These are phyloP conservation scores for Apiospora aurea DNA, from an alignment of 2,329 filamentous ascomycete species.

Conservation along the genomic window DNA sequence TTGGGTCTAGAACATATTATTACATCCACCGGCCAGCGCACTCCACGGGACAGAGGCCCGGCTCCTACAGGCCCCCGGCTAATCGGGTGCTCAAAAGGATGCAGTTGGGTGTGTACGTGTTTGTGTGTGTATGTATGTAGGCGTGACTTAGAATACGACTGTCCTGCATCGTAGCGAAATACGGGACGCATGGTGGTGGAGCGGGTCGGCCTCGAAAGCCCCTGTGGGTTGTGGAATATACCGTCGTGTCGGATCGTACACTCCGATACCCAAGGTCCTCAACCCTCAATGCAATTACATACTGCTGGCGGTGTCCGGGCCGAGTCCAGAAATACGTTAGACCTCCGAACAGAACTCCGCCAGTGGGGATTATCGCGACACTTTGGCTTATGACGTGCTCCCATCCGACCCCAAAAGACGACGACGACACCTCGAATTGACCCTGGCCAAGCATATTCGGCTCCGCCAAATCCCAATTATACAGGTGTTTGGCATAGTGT, in stretches of 20 bases:
- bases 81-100: not conserved
- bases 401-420: not conserved
- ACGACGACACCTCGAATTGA: not conserved
- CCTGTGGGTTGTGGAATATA: not conserved
- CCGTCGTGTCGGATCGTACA: not conserved
- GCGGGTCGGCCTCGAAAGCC: not conserved
- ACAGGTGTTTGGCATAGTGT: not conserved
- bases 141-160: not conserved
- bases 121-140: not conserved
- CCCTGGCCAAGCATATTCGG: not conserved
- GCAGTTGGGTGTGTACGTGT: not conserved
- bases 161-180: not conserved
- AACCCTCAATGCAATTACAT: not conserved
- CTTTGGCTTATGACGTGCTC: not conserved
- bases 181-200: not conserved
- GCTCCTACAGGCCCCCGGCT: not conserved
- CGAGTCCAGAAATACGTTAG: not conserved
- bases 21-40: not conserved
- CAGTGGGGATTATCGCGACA: not conserved
- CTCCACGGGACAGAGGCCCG: not conserved
- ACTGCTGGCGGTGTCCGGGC: not conserved
- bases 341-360: not conserved
- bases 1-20: not conserved
- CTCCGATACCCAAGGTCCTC: not conserved
- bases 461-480: too few species aligned